Base-by-base conservation (phyloP, 1,139 yeast species). In the Saccharomyces hybrid region DNA sequence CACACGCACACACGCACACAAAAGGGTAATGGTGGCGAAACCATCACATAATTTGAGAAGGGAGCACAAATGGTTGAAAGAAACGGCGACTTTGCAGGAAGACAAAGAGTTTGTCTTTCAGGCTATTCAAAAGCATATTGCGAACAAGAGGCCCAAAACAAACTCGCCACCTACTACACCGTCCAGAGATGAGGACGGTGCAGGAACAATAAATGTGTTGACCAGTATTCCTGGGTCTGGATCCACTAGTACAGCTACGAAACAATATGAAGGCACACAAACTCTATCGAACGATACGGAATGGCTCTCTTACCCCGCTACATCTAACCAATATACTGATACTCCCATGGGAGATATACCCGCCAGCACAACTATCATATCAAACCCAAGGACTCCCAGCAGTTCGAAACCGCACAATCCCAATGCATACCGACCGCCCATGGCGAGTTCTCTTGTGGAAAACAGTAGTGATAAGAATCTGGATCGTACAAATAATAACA, bases 21-120 rank as follows among this genome's bases (percentile, higher is more conserved):
- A 29, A 9, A 5, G n/a, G 49, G 48, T 44, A 46, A 63, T 65
- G 69, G 63, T 58, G n/a, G 31, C 60, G 13, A 65, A 65, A 49
- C 68, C 67, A 31, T 63, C 69, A 2, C 63, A 65, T 54, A 67
- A 65, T 50, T 55, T 67, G 13, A 57, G 69, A 52, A 60, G 69
- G 51, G 69, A 67, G 53, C 67, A 63, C 53, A 65, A 65, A 56
- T 67, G 70, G 70, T 50, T 64, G 49, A 62, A 60, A 54, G 70
- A 65, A 27, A 55, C 66, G 1, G 51, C 31, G 2, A 31, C 55
- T 2, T 57, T 60, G 6, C 56, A 57, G 32, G 58, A 60, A 28
- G 67, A 65, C 48, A 57, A 57, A 27, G 56, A 59, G 9, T 42
- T 58, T 14, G 58, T 62, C 7, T 23, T 64, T 16, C 48, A 52